A percentile compares a stretch with the other conserved stretches of the same genome.
Evolutionary conservation across 1,139 yeast species (phyloP).

Genomic region (Hyphopichia buzzinii): DNA sequence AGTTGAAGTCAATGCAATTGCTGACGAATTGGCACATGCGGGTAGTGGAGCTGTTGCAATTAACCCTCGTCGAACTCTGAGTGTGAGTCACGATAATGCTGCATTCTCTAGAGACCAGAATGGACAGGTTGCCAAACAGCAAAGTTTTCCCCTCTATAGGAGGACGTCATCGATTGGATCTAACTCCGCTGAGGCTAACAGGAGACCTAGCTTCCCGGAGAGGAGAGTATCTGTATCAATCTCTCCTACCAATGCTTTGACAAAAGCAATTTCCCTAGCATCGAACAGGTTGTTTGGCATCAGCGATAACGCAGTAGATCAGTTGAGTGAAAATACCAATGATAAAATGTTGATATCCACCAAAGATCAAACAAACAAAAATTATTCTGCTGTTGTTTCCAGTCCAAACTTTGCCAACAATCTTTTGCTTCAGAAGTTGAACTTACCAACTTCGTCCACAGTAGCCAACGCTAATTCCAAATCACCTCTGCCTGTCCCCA

Average conservation of each 20-base stretch:
- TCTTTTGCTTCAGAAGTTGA: slow-evolving; percentile 32
- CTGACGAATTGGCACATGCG: slow-evolving; percentile 81
- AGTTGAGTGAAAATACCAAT: slow-evolving; percentile 15
- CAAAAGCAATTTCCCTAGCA: slow-evolving; percentile 85
- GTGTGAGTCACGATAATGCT: slow-evolving; percentile 1
- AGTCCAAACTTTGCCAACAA: slow-evolving; percentile 39
- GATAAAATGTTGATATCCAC: slow-evolving; percentile 4
- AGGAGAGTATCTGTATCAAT: slow-evolving; percentile 66
- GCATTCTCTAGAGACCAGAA: background rate
- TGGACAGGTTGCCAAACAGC: slow-evolving; percentile 10
- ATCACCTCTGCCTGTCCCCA: slow-evolving; percentile 8
- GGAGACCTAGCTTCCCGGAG: slow-evolving; percentile 53
- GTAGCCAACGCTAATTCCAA: slow-evolving; percentile 7
- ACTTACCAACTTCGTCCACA: slow-evolving; percentile 25
- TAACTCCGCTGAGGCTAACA: slow-evolving; percentile 31
- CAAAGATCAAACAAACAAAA: slow-evolving; percentile 7
- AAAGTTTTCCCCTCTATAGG: slow-evolving; percentile 6
- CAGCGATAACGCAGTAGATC: slow-evolving; percentile 8
- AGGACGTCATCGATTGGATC: slow-evolving; percentile 34
- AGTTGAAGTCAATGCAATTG: slow-evolving; percentile 92
- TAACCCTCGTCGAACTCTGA: slow-evolving; percentile 15
- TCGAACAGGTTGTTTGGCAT: slow-evolving; percentile 81
- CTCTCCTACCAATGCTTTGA: slow-evolving; percentile 85
- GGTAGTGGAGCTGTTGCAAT: slow-evolving; percentile 58
- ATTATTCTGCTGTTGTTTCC: slow-evolving; percentile 22